Base-by-base conservation (phyloP, 208 protist genomes). In the Acanthamoeba castellanii region DNA sequence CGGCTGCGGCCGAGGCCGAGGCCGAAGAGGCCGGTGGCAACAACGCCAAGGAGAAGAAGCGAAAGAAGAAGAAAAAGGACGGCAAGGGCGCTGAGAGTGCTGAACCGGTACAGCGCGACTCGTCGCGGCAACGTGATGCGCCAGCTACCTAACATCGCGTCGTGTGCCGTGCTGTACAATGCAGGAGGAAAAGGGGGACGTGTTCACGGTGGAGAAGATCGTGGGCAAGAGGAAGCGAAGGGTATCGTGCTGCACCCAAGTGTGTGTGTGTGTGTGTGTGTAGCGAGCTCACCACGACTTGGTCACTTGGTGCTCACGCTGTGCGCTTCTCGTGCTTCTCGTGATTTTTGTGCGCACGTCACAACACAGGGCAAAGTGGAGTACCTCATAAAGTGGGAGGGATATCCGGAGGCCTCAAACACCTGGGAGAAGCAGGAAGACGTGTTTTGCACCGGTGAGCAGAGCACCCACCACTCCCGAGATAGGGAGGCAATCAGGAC, bases 351-450 rank as follows among this genome's bases (percentile, higher is more conserved):
- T 16, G 30, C 9, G 16, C 64, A 37, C 64, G 4, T 3, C 6
- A 8, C 0, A 37, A 72, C 64, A 72, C 20, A 91, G 85, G 85
- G 85, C 37, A 92, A 92, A 20, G 37, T 92, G 18, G 85, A 92
- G 59, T 92, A 92, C 30, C 59, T 74, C 18, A 68, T 92, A 20
- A 92, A 92, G 37, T 92, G 85, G 85, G 85, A 92, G 42, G 85
- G 85, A 4, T 92, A 92, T 25, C 85, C 85, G 13, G 85, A 92
- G 7, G 37, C 34, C 34, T 57, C 85, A 7, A 92, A 92, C 85
- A 92, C 85, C 11, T 92, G 85, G 85, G 85, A 92, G 34, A 92
- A 92, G 61, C n/a, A 92, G 50, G 85, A 92, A 32, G 85, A 92
- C 61, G 64, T 74, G 8, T 76, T 68, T 74, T 92, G 85, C 30